A percentile compares a stretch with the other conserved stretches of the same genome.
Conservation (phyloP, 352 stramenopile species). For the Globisporangium acanthophoron region DNA sequence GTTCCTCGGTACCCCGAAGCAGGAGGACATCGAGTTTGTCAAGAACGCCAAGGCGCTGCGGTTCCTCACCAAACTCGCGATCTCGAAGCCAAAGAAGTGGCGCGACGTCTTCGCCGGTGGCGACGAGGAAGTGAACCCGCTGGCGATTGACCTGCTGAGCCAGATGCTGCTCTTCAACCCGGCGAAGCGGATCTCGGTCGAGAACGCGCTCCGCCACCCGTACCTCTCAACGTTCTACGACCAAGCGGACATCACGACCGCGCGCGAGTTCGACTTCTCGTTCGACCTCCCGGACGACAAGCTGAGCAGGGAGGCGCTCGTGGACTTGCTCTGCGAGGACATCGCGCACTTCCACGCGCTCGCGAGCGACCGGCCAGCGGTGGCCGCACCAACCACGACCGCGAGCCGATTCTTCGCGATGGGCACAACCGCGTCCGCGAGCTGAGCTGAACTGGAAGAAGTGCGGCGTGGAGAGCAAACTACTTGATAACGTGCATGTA, state of each 20-base stretch:
- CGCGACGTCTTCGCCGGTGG: slow-evolving; percentile 42
- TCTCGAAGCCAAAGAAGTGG: slow-evolving; percentile 75
- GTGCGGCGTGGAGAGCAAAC: too few relatives aligned
- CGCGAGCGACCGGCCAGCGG: slow-evolving; percentile 11
- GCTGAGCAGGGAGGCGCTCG: slow-evolving; percentile 53
- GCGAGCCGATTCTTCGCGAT: slow-evolving; percentile 39
- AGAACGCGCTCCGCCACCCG: slow-evolving; percentile 47
- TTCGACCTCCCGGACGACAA: slow-evolving; percentile 64
- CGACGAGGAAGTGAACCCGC: slow-evolving; percentile 31
- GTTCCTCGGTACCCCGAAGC: slow-evolving; percentile 60
- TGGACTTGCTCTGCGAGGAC: slow-evolving; percentile 55
- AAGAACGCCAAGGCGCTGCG: slow-evolving; percentile 87
- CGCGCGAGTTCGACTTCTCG: slow-evolving; percentile 48
- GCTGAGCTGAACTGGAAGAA: neutral
- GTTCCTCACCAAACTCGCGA: slow-evolving; percentile 80
- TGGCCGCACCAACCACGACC: slow-evolving; percentile 7
- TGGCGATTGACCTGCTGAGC: slow-evolving; percentile 51
- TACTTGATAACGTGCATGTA: neutral
- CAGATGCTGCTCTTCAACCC: slow-evolving; percentile 74
- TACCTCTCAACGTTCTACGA: slow-evolving; percentile 89
- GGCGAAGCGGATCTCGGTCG: slow-evolving; percentile 63
- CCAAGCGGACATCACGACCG: slow-evolving; percentile 37
- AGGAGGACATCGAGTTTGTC: slow-evolving; percentile 77
- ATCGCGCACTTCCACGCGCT: slow-evolving; percentile 53
- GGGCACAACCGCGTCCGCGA: slow-evolving; percentile 48